A percentile compares a stretch with the other conserved stretches of the same genome.
phyloP scores from a whole-genome alignment of 257 asterid species.

The Solanum clarkiae region DNA sequence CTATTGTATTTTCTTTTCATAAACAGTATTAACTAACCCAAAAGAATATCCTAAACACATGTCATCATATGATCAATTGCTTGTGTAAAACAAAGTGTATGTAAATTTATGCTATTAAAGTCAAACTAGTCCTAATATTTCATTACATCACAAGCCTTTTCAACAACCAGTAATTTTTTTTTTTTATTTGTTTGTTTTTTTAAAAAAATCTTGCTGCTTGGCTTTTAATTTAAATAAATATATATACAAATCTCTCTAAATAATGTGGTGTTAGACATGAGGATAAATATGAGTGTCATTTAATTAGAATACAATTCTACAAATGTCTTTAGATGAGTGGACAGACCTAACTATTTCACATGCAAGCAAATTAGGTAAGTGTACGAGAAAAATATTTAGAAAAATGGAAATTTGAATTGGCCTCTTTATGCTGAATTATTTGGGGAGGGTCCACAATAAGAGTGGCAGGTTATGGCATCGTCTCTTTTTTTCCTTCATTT shows the following conservation, averaged over 20 bases:
- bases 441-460: not conserved
- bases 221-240: not conserved
- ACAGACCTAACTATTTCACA: not conserved
- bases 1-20: not conserved
- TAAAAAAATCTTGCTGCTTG: not conserved
- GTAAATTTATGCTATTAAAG: not conserved
- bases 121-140: not conserved
- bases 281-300: not conserved
- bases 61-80: not conserved
- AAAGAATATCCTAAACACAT: not conserved
- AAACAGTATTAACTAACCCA: not conserved
- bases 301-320: not conserved
- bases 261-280: not conserved
- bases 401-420: not conserved
- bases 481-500: not conserved
- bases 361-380: not conserved
- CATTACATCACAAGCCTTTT: not conserved
- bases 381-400: not conserved
- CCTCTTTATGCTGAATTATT: not conserved
- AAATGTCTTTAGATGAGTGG: not conserved
- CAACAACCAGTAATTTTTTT: not conserved
- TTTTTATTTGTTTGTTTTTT: not conserved
- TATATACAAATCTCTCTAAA: not conserved
- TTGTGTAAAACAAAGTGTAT: not conserved
- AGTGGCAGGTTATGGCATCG: not conserved